These are phyloP conservation scores for Nowakowskiella sp. DNA, from an alignment of 192 early-diverging fungal genomes.

Conservation along the genomic window DNA sequence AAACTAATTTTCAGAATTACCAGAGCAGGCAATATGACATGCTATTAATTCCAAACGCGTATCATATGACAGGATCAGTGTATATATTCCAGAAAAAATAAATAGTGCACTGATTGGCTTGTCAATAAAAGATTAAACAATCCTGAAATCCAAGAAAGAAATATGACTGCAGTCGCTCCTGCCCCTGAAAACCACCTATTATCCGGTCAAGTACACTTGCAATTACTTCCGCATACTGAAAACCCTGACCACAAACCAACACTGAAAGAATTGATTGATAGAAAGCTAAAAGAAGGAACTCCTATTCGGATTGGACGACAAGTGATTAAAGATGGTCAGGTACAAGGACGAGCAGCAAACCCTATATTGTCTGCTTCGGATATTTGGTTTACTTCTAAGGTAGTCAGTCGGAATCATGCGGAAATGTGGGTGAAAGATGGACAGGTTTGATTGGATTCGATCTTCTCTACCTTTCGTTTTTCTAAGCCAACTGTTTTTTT, in stretches of 20 bases:
- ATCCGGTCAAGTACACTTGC: background rate
- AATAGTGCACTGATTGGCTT: no score
- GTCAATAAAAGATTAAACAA: no score
- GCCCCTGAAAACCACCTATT: no score
- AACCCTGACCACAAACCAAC: conserved; percentile 6
- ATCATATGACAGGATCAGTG: no score
- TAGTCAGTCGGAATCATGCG: conserved; percentile 86
- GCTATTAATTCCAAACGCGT: no score
- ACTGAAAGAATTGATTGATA: conserved; percentile 35
- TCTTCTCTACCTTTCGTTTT: conserved; percentile 1
- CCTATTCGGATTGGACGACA: conserved; percentile 37
- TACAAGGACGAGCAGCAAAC: conserved; percentile 19
- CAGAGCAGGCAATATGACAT: no score
- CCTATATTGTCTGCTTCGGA: conserved; percentile 27
- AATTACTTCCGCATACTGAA: background rate
- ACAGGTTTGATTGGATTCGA: conserved; percentile 29
- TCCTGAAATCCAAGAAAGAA: no score
- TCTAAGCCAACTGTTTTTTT: background rate
- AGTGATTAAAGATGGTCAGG: conserved; percentile 36
- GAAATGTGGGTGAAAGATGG: conserved; percentile 84
- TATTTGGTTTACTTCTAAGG: conserved; percentile 63
- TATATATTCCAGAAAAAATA: no score
- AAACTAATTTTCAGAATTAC: no score
- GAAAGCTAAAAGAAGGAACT: conserved; percentile 36
- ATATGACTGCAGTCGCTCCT: no score